Percentiles rank a stretch among this genome's conserved stretches.
phyloP scores from a whole-genome alignment of 352 stramenopile genomes.

The Phytophthora vignae region DNA sequence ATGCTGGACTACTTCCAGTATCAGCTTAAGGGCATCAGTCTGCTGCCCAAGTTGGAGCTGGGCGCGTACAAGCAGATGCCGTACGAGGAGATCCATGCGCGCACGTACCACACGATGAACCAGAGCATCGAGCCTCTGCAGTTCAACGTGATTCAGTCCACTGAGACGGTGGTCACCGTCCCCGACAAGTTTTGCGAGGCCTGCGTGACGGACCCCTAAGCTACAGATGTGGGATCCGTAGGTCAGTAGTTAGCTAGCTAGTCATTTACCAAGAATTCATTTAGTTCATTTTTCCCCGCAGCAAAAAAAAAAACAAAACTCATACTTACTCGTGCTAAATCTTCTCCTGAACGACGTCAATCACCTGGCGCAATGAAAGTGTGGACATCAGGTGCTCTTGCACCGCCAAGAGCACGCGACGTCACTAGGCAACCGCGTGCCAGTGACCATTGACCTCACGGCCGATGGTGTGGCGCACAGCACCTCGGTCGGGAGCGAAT shows the following conservation, averaged over 20 bases:
- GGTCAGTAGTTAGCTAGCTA: conserved; percentile 1
- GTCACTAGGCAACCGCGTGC: too few relatives aligned
- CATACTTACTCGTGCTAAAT: too few relatives aligned
- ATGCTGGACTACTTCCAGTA: conserved; percentile 95
- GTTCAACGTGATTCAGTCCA: conserved; percentile 52
- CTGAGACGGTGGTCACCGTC: conserved; percentile 44
- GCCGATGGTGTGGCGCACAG: too few relatives aligned
- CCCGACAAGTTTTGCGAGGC: conserved; percentile 71
- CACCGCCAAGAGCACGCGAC: too few relatives aligned
- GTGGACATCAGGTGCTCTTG: too few relatives aligned
- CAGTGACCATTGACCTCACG: too few relatives aligned
- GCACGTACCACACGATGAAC: conserved; percentile 66
- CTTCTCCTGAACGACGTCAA: too few relatives aligned
- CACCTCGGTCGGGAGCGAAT: too few relatives aligned
- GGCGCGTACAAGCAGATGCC: conserved; percentile 92
- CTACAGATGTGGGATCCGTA: neutral
- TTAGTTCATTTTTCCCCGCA: too few relatives aligned
- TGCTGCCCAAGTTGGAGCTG: conserved; percentile 84
- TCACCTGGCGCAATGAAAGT: too few relatives aligned
- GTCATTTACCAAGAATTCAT: conserved; percentile 5
- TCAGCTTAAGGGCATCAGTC: conserved; percentile 93
- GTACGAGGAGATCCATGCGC: conserved; percentile 91
- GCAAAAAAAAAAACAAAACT: too few relatives aligned
- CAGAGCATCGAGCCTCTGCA: conserved; percentile 46
- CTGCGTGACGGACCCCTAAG: conserved; percentile 37